Evolutionary conservation across 768 basidiomycete genomes (phyloP).

Genomic region (Agaricus blazei): DNA sequence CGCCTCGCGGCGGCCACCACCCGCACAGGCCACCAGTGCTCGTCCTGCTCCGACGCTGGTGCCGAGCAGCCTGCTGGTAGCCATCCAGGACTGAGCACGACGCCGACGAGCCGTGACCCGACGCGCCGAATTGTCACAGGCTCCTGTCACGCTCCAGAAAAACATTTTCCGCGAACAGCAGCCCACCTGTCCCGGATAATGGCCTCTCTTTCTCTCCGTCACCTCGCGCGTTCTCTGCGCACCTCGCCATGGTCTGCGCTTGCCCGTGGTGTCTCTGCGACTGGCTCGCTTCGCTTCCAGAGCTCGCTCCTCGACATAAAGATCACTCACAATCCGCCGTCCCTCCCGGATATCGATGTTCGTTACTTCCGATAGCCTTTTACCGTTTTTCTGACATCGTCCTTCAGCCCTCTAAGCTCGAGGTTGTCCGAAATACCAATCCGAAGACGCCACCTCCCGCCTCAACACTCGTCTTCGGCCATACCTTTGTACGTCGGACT

Average conservation of each 20-base stretch:
- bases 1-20: background rate
- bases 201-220: constrained; percentile 12
- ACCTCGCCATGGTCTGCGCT: background rate
- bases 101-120: no score
- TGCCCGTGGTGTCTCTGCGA: constrained; percentile 8
- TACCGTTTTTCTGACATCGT: background rate
- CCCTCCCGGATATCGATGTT: constrained; percentile 32
- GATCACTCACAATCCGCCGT: constrained; percentile 5
- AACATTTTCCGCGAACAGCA: no score
- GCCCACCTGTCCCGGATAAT: no score
- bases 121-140: no score
- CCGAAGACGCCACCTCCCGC: constrained; percentile 63
- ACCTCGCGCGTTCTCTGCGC: constrained; percentile 3
- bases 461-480: constrained; percentile 74
- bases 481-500: constrained; percentile 61
- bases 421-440: constrained; percentile 39
- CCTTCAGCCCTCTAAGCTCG: constrained; percentile 46
- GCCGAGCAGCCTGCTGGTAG: no score
- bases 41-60: no score
- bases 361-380: constrained; percentile 6
- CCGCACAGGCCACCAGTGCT: no score
- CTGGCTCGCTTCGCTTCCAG: background rate
- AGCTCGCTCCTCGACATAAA: constrained; percentile 11
- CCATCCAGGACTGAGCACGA: no score
- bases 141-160: no score